A percentile compares a stretch with the other conserved stretches of the same genome.
These are phyloP conservation scores for Cryphonectria nitschkei DNA, from an alignment of 2,329 filamentous ascomycete genomes.

Conservation along the genomic window DNA sequence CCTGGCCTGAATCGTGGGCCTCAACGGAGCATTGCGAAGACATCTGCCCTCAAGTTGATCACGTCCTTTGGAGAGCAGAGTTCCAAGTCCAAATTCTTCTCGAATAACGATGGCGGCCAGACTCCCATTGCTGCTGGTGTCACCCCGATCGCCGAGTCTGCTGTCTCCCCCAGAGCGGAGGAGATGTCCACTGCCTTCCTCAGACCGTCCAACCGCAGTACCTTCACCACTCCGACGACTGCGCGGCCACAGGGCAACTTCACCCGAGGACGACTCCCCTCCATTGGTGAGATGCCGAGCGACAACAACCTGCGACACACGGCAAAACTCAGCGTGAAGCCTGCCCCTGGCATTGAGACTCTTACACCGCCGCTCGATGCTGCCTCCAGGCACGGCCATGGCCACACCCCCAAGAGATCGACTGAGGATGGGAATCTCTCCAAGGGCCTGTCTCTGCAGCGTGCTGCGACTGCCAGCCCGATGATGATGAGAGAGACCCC, in stretches of 20 bases:
- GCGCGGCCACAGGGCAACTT: conserved; percentile 64
- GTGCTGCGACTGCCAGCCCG: conserved; percentile 70
- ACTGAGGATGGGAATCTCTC: conserved; percentile 48
- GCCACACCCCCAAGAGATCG: conserved; percentile 43
- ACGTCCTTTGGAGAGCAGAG: conserved; percentile 77
- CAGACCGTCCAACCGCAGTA: conserved; percentile 68
- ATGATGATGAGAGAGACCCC: conserved; percentile 62
- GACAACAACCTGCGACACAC: conserved; percentile 39
- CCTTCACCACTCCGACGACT: conserved; percentile 71
- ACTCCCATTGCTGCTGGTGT: conserved; percentile 83
- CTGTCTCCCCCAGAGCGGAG: conserved; percentile 70
- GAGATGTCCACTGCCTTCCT: conserved; percentile 70
- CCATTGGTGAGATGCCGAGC: conserved; percentile 71
- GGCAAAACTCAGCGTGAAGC: conserved; percentile 30
- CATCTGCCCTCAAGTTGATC: conserved; percentile 85
- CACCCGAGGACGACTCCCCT: conserved; percentile 69
- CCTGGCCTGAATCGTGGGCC: conserved; percentile 65
- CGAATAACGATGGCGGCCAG: conserved; percentile 56
- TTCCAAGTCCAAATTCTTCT: conserved; percentile 67
- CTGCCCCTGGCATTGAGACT: conserved; percentile 18
- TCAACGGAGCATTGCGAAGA: conserved; percentile 71
- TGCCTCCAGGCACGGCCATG: conserved; percentile 35
- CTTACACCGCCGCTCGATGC: conserved; percentile 31
- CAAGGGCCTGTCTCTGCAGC: conserved; percentile 55
- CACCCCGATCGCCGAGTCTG: conserved; percentile 85